Base-by-base conservation (phyloP, 345 rosid species). In the Hevea brasiliensis region DNA sequence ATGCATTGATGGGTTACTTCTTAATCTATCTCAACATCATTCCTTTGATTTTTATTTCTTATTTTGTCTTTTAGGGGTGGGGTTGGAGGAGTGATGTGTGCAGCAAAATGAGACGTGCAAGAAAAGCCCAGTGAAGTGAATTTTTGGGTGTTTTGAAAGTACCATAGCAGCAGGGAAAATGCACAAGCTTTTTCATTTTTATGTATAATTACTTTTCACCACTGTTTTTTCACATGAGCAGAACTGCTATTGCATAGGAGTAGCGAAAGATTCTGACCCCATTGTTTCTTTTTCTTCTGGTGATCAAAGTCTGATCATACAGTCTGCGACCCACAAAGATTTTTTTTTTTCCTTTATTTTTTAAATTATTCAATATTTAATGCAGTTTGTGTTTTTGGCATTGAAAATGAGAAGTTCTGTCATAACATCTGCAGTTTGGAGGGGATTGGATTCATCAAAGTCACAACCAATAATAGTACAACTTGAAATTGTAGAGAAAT, bases 241-340 rank as follows among this genome's bases (percentile, higher is more conserved):
- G 51, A 50, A 12, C 12, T 14, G 20, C 27, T 23, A 15, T 32
- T 1, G 37, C 37, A 32, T 40, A 45, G 26, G 65, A 50, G 21
- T 61, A 41, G 45, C 51, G 60, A 58, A 23, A 47, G 77, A 57
- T 59, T 74, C 72, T 59, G 72, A 74, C 50, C 47, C 50, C 18
- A 57, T n/a, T 42, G 59, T 67, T 63, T 48, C 18, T 50, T 50
- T 17, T 20, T 50, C 14, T 17, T 20, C 5, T 18, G 21, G 26
- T 66, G 23, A 55, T 65, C 41, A 27, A 17, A 0, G 7, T 61
- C 70, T 54, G 55, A 64, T 20, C 71, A 32, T 37, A 17, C 40
- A 13, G 68, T 65, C 76, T 65, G 71, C 56, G 23, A 72, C 61
- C 53, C 40, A 40, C 53, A 23, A 61, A 1, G 44, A 53, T 11